phyloP scores from a whole-genome alignment of 768 basidiomycete genomes.

The Dictyophora rubrovolvata region DNA sequence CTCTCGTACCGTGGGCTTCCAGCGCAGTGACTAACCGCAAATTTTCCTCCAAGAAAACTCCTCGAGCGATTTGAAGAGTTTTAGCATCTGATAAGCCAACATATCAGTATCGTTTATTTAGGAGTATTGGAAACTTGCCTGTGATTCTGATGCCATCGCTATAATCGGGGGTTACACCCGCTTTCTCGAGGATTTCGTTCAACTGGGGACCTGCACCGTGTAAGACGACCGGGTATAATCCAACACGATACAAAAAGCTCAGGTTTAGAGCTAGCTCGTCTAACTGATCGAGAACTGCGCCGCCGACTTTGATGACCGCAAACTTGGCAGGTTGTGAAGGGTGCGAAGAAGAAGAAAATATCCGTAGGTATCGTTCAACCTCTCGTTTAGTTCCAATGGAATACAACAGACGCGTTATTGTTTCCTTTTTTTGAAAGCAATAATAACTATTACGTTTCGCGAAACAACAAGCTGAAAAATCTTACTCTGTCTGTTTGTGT shows the following conservation, averaged over 20 bases:
- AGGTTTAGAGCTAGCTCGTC: slow-evolving; percentile 91
- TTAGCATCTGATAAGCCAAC: slow-evolving; percentile 56
- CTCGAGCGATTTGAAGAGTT: slow-evolving; percentile 88
- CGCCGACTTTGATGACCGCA: slow-evolving; percentile 96
- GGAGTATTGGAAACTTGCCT: slow-evolving; percentile 35
- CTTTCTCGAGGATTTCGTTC: slow-evolving; percentile 86
- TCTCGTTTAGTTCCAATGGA: slow-evolving; percentile 96
- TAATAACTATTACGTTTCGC: background rate
- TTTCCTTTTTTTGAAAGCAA: slow-evolving; percentile 50
- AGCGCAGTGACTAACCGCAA: slow-evolving; percentile 87
- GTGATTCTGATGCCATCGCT: slow-evolving; percentile 97
- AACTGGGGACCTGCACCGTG: slow-evolving; percentile 95
- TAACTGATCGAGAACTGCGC: slow-evolving; percentile 84
- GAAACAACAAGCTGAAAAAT: background rate
- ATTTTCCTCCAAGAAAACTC: slow-evolving; percentile 96
- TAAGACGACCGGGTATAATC: slow-evolving; percentile 94
- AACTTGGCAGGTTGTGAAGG: slow-evolving; percentile 88
- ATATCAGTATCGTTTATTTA: background rate
- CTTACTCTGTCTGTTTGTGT: slow-evolving; percentile 8
- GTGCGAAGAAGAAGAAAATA: slow-evolving; percentile 91
- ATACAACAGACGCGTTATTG: slow-evolving; percentile 91
- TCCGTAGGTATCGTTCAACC: slow-evolving; percentile 95
- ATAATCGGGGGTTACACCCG: slow-evolving; percentile 93
- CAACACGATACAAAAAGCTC: slow-evolving; percentile 93
- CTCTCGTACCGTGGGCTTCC: slow-evolving; percentile 90